Evolutionary conservation across 208 protist species (phyloP), one percentile per base, ranked within the genome.

Genomic region (Leishmania lainsoni): DNA sequence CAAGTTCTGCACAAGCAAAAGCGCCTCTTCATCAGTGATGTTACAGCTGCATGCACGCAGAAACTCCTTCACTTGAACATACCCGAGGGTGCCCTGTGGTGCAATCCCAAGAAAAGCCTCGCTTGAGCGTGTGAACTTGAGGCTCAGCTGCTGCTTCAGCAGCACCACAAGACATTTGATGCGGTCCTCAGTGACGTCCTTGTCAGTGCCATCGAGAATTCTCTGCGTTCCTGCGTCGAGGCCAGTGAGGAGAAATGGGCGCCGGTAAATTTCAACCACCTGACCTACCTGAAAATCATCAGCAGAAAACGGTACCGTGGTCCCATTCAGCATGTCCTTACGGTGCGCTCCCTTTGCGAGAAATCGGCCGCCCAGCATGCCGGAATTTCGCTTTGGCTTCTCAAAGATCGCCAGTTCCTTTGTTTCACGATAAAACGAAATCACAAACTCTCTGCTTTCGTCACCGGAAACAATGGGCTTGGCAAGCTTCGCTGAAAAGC

Each of bases 351-450:
- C 91, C 80, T 95, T 95, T 32, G 89, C 81, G 42, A 99, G 92
- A 84, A 98, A 99, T 16, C 94, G 92, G 3, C 97, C 97, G 32
- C 89, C 94, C 52, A 96, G 63, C 84, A 97, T 96, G 39, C 97
- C 97, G 0, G 94, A 95, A 85, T 98, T 98, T 22, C 92, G 84
- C 42, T 81, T 75, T 10, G 91, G 81, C 68, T 92, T 92, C 79
- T 99, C 97, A 51, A 89, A 92, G 66, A 99, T 94, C 59, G 93
- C 86, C 20, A 98, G 51, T 77, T 97, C 93, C 79, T 95, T 92
- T 0, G 94, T 95, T 75, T 92, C 95, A n/a, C 97, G 87, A 84
- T 94, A 89, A 85, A 97, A 98, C 16, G 92, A 89, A 78, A 99
- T 89, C 42, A 98, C 84, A 87, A 99, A 99, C 35, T 91, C 73